Evolutionary conservation across 2,329 filamentous ascomycete genomes (phyloP), one percentile per base, ranked within the genome.

Genomic region (Sporothrix brunneoviolacea): DNA sequence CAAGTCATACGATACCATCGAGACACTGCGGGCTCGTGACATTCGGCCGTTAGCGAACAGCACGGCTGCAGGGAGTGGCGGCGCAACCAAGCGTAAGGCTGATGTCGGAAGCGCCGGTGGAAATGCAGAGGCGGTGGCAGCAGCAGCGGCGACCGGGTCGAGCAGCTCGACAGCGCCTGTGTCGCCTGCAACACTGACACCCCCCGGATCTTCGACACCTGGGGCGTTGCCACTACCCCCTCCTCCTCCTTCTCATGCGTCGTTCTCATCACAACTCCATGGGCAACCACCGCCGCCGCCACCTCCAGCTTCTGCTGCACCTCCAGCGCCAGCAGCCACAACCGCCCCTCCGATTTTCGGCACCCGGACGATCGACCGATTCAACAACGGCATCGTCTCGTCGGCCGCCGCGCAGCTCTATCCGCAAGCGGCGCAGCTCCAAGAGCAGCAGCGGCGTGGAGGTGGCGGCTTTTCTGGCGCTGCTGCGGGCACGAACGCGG

Each of bases 1-100:
- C 75, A 91, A 94, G 70, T 88, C 82, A 61, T 97, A 97, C 70
- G 81, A 84, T 56, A 89, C 79, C 19, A 88, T 85, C 40, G 90
- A 95, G 68, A 93, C 87, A 30, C 70, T 95, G 54, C 80, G 84
- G 54, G 82, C 86, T 55, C 84, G 86, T 67, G 90, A 97, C 62
- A 88, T 96, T 57, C 84, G 88, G 61, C 88, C 90, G 45, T 71
- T 93, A 32, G 79, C 46, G 18, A 16, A 12, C 42, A 30, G n/a
- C 21, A 16, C 9, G 16, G 13, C 27, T 1, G 13, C 28, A 5
- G 15, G 13, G 4, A 30, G 12, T 19, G 24, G 33, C 7, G 18
- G 38, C 18, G 21, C 48, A 4, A 28, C 39, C 2, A 91, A 95
- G 74, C 82, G 89, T 64, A 95, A 96, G 70, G 86, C 88, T 67